These are phyloP conservation scores for Eimeria maxima DNA, from an alignment of 169 alveolate species.

Conservation along the genomic window DNA sequence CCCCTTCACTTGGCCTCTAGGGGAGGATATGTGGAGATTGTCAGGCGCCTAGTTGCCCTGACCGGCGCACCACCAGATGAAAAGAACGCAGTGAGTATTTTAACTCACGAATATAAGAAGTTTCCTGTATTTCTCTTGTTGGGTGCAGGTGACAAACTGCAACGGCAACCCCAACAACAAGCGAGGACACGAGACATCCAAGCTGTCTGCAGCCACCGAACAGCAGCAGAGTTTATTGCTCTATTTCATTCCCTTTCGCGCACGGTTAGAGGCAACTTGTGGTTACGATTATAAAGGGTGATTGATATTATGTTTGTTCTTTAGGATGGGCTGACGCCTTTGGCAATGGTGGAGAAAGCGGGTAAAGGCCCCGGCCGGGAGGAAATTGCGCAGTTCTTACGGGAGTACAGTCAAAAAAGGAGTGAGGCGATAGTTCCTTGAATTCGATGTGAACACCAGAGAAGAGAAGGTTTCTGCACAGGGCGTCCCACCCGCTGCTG, in stretches of 20 bases:
- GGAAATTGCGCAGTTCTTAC: slow-evolving; percentile 14
- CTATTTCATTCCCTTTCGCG: neutral
- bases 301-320: neutral
- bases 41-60: slow-evolving; percentile 45
- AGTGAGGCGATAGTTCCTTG: neutral
- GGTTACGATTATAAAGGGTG: neutral
- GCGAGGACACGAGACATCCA: neutral
- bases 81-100: slow-evolving; percentile 7
- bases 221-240: neutral
- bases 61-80: slow-evolving; percentile 60
- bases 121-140: neutral
- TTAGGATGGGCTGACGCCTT: slow-evolving; percentile 27
- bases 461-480: neutral
- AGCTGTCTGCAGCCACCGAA: neutral
- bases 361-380: slow-evolving; percentile 3
- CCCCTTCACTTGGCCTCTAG: slow-evolving; percentile 62
- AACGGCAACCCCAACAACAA: neutral
- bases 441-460: neutral
- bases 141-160: neutral
- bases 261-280: neutral
- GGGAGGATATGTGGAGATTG: slow-evolving; percentile 79
- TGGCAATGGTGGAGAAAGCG: neutral
- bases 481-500: neutral
- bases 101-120: neutral
- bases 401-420: slow-evolving; percentile 17